Evolutionary conservation across 148 eudicot genomes (phyloP).

Genomic region (Silene conica): DNA sequence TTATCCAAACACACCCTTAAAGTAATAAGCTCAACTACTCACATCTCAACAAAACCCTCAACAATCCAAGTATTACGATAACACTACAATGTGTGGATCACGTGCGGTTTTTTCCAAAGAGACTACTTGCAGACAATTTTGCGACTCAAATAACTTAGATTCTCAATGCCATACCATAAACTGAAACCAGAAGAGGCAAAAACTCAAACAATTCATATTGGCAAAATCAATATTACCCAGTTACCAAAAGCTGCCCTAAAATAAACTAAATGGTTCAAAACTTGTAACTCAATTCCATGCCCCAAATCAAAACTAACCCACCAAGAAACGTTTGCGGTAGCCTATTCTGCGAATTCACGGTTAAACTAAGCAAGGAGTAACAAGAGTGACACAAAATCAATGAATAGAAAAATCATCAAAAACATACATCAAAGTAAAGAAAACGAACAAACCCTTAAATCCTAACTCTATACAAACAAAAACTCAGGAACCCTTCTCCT

Average conservation of each 20-base stretch:
- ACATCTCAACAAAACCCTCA: no score
- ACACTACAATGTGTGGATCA: background rate
- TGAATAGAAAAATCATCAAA: background rate
- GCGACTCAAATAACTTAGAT: background rate
- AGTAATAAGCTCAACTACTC: no score
- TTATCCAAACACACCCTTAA: no score
- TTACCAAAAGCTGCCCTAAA: background rate
- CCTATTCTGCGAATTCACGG: background rate
- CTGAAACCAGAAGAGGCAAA: background rate
- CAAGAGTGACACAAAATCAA: background rate
- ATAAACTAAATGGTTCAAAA: background rate
- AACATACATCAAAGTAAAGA: background rate
- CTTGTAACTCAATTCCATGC: background rate
- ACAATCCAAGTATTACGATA: background rate
- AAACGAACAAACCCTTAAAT: background rate
- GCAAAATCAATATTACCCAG: background rate
- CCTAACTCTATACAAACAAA: background rate
- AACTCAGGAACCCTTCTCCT: background rate
- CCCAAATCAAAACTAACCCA: background rate
- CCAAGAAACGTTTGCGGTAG: background rate
- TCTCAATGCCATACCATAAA: background rate
- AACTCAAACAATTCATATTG: background rate
- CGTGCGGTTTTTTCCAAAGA: background rate
- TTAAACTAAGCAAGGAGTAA: constrained; percentile 4
- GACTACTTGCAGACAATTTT: background rate